Conservation (phyloP, 768 basidiomycete genomes). For the Leccinum boreale region DNA sequence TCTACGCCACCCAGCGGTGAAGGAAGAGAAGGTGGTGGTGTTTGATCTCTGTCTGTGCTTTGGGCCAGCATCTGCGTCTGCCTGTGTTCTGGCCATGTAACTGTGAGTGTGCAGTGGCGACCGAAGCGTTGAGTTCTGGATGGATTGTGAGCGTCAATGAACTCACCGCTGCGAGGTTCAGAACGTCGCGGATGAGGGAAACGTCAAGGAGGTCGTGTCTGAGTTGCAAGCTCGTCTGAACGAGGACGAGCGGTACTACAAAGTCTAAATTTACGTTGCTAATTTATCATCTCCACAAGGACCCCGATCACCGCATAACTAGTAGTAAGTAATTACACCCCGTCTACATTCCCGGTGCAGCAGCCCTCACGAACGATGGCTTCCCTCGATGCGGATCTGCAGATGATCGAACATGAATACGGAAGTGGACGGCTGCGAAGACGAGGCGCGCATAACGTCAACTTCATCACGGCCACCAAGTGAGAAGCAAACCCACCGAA, state of each 20-base stretch:
- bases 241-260: neutral
- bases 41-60: constrained; percentile 40
- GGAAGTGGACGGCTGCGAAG: constrained; percentile 29
- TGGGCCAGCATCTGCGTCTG: constrained; percentile 30
- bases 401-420: constrained; percentile 28
- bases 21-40: constrained; percentile 40
- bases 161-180: constrained; percentile 7
- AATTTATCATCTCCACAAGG: constrained; percentile 16
- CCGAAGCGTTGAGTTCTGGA: constrained; percentile 2
- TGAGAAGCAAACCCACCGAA: constrained; percentile 25
- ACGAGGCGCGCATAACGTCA: constrained; percentile 11
- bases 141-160: neutral
- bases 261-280: constrained; percentile 16
- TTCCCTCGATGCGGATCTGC: constrained; percentile 27
- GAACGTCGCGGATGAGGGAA: constrained; percentile 8
- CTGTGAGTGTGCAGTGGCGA: constrained; percentile 10
- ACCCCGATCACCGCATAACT: constrained; percentile 24
- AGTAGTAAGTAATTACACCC: neutral
- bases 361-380: constrained; percentile 12
- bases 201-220: constrained; percentile 17
- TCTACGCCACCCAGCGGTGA: constrained; percentile 38
- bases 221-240: constrained; percentile 1
- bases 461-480: neutral
- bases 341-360: neutral
- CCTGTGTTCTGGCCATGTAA: constrained; percentile 31